These are phyloP conservation scores for Adiantum capillusveneris DNA, from an alignment of 75 land plant species.

Conservation along the genomic window DNA sequence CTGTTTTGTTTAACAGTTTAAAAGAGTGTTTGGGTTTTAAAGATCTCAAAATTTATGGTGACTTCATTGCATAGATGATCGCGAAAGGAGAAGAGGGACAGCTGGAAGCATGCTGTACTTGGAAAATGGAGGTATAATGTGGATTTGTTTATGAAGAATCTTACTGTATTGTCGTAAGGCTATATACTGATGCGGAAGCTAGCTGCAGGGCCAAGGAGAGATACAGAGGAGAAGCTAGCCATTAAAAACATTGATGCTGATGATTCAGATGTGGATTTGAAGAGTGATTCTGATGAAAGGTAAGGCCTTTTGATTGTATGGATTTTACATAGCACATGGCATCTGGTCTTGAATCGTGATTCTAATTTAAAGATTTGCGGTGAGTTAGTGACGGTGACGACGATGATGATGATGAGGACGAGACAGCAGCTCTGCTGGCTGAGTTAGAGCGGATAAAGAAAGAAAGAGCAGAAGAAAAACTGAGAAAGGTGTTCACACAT, in stretches of 20 bases:
- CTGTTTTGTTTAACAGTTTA: background rate
- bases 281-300: constrained; percentile 83
- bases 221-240: constrained; percentile 59
- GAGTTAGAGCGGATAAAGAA: constrained; percentile 86
- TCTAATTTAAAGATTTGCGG: background rate
- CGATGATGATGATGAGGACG: constrained; percentile 88
- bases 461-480: constrained; percentile 84
- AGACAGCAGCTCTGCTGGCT: constrained; percentile 74
- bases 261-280: constrained; percentile 85
- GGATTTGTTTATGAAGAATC: too few species aligned
- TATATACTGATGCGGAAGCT: background rate
- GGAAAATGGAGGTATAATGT: constrained; percentile 8
- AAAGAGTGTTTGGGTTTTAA: too few species aligned
- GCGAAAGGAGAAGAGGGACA: constrained; percentile 60
- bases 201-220: constrained; percentile 56
- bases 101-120: constrained; percentile 18
- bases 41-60: too few species aligned
- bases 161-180: background rate
- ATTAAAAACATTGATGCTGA: constrained; percentile 82
- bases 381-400: constrained; percentile 16
- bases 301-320: constrained; percentile 10
- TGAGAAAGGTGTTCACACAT: constrained; percentile 48
- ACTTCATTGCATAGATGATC: constrained; percentile 56
- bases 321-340: background rate
- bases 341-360: background rate